Evolutionary conservation across 257 asterid genomes (phyloP).

Genomic region (Capsicum rhomboideum): DNA sequence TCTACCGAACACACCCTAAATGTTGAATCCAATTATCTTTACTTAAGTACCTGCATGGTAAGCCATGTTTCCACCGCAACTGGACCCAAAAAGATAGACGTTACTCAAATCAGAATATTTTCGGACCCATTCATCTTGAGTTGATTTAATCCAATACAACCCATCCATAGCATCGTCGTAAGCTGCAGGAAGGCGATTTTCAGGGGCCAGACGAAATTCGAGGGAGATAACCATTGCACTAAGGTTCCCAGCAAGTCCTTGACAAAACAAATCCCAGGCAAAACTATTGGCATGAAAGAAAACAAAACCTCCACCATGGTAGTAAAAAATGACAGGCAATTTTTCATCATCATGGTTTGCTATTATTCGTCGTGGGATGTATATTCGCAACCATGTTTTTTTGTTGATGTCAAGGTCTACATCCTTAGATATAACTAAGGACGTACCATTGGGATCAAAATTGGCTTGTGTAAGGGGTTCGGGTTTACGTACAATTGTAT

Average conservation of each 20-base stretch:
- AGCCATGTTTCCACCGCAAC: slow-evolving; percentile 35
- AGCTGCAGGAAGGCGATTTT: slow-evolving; percentile 34
- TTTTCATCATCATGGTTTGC: slow-evolving; percentile 1
- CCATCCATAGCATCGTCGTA: slow-evolving; percentile 37
- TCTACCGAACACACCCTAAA: too few relatives aligned
- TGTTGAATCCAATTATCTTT: neutral
- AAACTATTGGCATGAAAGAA: slow-evolving; percentile 22
- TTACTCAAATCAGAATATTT: slow-evolving; percentile 24
- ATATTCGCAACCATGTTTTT: slow-evolving; percentile 39
- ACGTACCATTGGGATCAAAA: slow-evolving; percentile 11
- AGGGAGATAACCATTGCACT: slow-evolving; percentile 31
- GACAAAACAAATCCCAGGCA: slow-evolving; percentile 23
- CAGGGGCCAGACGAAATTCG: slow-evolving; percentile 47
- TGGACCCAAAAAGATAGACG: slow-evolving; percentile 23
- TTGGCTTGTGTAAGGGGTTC: slow-evolving; percentile 14
- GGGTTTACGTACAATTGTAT: slow-evolving; percentile 23
- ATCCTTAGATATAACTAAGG: slow-evolving; percentile 37
- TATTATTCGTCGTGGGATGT: slow-evolving; percentile 18
- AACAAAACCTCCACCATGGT: slow-evolving; percentile 50
- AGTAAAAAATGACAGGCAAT: slow-evolving; percentile 35
- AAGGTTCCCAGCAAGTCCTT: slow-evolving; percentile 12
- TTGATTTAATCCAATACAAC: slow-evolving; percentile 16
- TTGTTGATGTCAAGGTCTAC: slow-evolving; percentile 19
- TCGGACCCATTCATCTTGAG: slow-evolving; percentile 22
- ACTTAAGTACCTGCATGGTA: slow-evolving; percentile 17